Base-by-base conservation (phyloP, 441 rosid species). In the Adansonia grandidieri region DNA sequence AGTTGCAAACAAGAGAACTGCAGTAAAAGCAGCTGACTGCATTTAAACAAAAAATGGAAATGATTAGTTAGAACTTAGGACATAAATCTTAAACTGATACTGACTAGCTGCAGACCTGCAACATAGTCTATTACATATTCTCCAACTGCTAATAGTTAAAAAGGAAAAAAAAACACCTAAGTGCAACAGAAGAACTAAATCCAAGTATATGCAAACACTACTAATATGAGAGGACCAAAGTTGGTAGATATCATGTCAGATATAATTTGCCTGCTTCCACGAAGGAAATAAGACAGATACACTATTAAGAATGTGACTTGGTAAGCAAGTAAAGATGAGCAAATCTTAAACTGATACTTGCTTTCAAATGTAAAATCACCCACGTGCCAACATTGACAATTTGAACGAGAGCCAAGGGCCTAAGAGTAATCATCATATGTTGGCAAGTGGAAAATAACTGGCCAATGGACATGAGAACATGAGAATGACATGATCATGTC, bases 21-120 rank as follows among this genome's bases (percentile, higher is more conserved):
- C 98, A 24, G 97, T 91, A 77, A 78, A 93, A 17, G 92, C 85
- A 78, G 85, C 99, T 78, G 99, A 93, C 98, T 95, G 94, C 87
- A 82, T 58, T 76, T 40, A 76, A 80, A 80, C 58, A 74, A 79
- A 75, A 32, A 74, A 76, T 42, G 78, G 69, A 79, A 64, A 73
- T 15, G n/a, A 51, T n/a, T 37, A 54, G 53, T 61, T 44, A 77
- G 40, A 37, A 37, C 40, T 37, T 37, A 37, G 71, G 75, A 19
- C 60, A 14, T 2, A 5, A 76, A 62, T 8, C 75, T 53, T 53
- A n/a, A 71, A 71, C 47, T 14, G 50, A n/a, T 65, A 42, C 70
- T 42, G 40, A 37, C 5, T 37, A 37, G 40, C 40, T 37, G 40
- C 40, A 37, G 40, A 19, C 7, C 68, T 17, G 7, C 51, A 66